Evolutionary conservation across 768 basidiomycete genomes (phyloP).

Genomic region (Mycena haematopus): DNA sequence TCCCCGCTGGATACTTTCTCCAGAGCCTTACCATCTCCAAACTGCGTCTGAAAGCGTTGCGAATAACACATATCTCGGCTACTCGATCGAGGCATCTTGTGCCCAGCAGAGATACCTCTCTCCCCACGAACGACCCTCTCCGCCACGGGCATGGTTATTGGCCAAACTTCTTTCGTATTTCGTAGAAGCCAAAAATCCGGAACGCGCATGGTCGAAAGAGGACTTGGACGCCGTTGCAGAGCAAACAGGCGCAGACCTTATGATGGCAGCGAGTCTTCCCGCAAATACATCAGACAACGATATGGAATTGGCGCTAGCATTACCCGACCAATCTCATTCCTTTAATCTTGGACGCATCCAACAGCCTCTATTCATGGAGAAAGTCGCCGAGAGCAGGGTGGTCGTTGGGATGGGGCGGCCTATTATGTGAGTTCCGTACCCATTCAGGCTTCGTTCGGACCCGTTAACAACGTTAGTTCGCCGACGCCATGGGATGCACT

Average conservation of each 20-base stretch:
- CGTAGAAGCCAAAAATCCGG: not conserved
- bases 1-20: conserved; percentile 21
- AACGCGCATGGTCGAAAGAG: not conserved
- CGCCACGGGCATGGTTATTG: conserved; percentile 19
- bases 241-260: not conserved
- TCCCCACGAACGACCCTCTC: not conserved
- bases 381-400: not conserved
- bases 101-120: not conserved
- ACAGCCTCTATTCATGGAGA: not conserved
- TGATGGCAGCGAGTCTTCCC: not conserved
- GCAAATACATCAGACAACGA: not conserved
- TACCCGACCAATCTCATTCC: not conserved
- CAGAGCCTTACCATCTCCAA: conserved; percentile 12
- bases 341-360: not conserved
- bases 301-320: not conserved
- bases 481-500: conserved; percentile 23
- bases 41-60: not conserved
- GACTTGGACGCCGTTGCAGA: not conserved
- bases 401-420: conserved; percentile 23
- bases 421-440: conserved; percentile 5
- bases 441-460: not conserved
- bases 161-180: conserved; percentile 15
- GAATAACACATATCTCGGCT: conserved; percentile 27
- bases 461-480: conserved; percentile 8
- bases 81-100: conserved; percentile 18